phyloP scores from a whole-genome alignment of 768 basidiomycete species.

The Leccinum boreale region DNA sequence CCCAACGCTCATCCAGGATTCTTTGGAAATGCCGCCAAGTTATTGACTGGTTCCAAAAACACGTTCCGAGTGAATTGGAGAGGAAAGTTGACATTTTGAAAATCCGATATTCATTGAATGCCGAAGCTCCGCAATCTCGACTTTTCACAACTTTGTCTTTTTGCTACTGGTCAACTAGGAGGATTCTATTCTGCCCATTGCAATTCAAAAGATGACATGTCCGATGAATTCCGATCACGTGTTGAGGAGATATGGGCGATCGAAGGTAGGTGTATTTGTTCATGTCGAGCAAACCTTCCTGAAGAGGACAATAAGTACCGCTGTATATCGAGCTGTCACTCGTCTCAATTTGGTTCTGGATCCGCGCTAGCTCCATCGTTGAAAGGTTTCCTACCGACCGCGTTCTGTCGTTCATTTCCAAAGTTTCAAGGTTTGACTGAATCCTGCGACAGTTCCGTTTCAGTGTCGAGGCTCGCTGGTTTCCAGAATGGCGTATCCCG shows the following conservation, averaged over 20 bases:
- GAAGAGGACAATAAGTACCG: not conserved
- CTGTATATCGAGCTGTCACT: not conserved
- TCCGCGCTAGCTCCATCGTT: not conserved
- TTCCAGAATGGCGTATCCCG: not conserved
- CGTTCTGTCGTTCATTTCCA: not conserved
- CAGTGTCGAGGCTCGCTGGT: not conserved
- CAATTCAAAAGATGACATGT: not conserved
- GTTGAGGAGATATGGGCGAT: not conserved
- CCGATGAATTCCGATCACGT: not conserved
- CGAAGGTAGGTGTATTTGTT: not conserved
- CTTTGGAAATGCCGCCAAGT: not conserved
- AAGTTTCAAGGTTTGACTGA: not conserved
- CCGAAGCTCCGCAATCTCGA: not conserved
- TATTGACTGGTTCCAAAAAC: not conserved
- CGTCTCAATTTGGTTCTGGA: not conserved
- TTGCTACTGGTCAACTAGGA: not conserved
- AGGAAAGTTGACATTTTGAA: not conserved
- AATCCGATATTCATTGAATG: not conserved
- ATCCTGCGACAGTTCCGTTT: not conserved
- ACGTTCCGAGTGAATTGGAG: not conserved
- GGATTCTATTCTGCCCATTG: not conserved
- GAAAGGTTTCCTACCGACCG: not conserved
- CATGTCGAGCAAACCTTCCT: not conserved
- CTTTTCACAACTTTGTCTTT: not conserved
- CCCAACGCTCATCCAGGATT: not conserved